A percentile compares a stretch with the other conserved stretches of the same genome.
These are phyloP conservation scores for Pelargonium citronellum DNA, from an alignment of 441 rosid genomes.

Conservation along the genomic window DNA sequence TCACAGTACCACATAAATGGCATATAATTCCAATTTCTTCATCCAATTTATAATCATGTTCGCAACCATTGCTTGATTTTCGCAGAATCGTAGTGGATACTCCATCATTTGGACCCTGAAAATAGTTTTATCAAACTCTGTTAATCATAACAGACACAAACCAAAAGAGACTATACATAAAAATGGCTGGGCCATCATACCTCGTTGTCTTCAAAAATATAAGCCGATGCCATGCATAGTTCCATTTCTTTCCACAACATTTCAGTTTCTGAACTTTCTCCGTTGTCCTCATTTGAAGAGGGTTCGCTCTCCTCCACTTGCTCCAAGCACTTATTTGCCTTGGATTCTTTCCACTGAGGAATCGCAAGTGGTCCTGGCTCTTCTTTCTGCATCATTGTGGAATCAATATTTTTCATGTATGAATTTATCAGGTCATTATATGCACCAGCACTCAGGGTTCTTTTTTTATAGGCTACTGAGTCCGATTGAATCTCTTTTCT, in stretches of 20 bases:
- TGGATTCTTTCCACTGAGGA: constrained; percentile 68
- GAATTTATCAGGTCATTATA: constrained; percentile 66
- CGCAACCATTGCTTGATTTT: constrained; percentile 42
- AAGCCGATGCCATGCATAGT: constrained; percentile 58
- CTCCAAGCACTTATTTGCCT: constrained; percentile 29
- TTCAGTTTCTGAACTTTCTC: constrained; percentile 58
- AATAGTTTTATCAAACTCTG: constrained; percentile 24
- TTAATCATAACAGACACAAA: not conserved
- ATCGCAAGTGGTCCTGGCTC: constrained; percentile 50
- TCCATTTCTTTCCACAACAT: constrained; percentile 93
- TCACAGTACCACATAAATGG: constrained; percentile 54
- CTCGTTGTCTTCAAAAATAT: constrained; percentile 73
- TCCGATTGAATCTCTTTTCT: constrained; percentile 29
- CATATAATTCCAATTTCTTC: constrained; percentile 83
- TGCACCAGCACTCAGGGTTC: constrained; percentile 64
- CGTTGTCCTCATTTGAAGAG: constrained; percentile 43
- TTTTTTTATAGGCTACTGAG: constrained; percentile 29
- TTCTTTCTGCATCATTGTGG: constrained; percentile 40
- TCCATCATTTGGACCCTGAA: constrained; percentile 43
- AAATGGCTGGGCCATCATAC: constrained; percentile 24
- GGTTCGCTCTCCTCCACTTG: constrained; percentile 25
- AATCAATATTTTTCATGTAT: constrained; percentile 70
- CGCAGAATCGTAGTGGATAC: constrained; percentile 32
- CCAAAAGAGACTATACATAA: too few relatives aligned
- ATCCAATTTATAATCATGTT: constrained; percentile 50